Base-by-base conservation (phyloP, 352 stramenopile species). In the Pythium phragmitis region DNA sequence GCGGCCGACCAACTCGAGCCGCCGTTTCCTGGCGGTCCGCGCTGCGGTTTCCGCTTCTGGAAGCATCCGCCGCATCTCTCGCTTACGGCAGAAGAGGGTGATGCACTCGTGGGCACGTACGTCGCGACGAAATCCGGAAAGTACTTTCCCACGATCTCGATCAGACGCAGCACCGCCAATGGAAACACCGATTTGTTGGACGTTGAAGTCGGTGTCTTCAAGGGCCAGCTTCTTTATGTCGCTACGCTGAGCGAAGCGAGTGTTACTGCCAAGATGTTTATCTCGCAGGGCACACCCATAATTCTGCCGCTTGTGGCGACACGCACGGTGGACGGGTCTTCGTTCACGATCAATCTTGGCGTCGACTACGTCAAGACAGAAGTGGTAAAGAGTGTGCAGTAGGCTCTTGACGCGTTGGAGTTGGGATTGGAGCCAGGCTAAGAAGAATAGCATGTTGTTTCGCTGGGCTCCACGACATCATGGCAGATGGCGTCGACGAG, bases 21-120 rank as follows among this genome's bases (percentile, higher is more conserved):
- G 2, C 36, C 71, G 1, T 23, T 78, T 36, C 63, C 76, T 16
- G 79, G 75, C 0, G 59, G 70, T 39, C 72, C 73, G 33, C 65
- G 53, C 19, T 88, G 76, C 47, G 77, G 78, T 0, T 21, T 75
- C 4, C 56, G 52, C 6, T 85, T 83, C 49, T 87, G 80, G 74
- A 78, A 76, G 34, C 65, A 86, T 14, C 63, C 65, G 2, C 63
- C 69, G 7, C 65, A 60, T 19, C 34, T 73, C 1, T n/a, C 39
- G n/a, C 63, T 88, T 13, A 68, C 58, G 7, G 51, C 42, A 0
- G 55, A 65, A 0, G 71, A 78, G 19, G 67, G 21, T 2, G 52
- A 73, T 7, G 63, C 64, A n/a, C 69, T 89, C 19, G 58, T 84
- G 1, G 82, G 82, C 0, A 66, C 59, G 30, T 92, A 89, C 57